Percentiles rank a stretch among this genome's conserved stretches.
phyloP scores from a whole-genome alignment of 768 basidiomycete genomes.

The Myochromella boudieri region DNA sequence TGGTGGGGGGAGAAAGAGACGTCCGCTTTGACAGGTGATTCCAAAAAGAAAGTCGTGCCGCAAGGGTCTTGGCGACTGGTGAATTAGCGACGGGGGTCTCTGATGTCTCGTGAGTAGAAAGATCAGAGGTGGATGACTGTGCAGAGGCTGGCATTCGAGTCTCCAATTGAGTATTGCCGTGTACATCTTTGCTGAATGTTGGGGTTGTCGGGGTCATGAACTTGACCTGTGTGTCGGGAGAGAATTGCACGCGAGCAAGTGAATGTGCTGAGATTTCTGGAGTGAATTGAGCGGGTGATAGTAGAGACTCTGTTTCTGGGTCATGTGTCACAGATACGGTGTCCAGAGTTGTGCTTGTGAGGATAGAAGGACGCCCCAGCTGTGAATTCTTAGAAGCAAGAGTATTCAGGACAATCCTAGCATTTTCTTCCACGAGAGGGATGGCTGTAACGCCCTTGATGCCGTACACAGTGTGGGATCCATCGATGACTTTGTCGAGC shows the following conservation, averaged over 20 bases:
- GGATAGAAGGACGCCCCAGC: constrained; percentile 45
- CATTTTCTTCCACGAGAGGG: constrained; percentile 67
- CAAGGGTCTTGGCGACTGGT: constrained; percentile 62
- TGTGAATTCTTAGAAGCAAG: constrained; percentile 51
- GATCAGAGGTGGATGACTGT: constrained; percentile 45
- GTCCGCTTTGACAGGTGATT: constrained; percentile 54
- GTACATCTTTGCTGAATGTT: constrained; percentile 22
- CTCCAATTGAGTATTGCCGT: constrained; percentile 5
- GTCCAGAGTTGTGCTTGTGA: constrained; percentile 29
- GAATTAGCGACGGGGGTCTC: constrained; percentile 43
- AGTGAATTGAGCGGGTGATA: constrained; percentile 13
- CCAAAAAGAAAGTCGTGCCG: constrained; percentile 76
- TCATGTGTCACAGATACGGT: constrained; percentile 11
- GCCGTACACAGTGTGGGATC: constrained; percentile 58
- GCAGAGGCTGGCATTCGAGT: constrained; percentile 37
- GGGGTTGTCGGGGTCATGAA: constrained; percentile 37
- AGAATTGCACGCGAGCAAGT: constrained; percentile 52
- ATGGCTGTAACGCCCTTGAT: constrained; percentile 71
- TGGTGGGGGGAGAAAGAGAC: constrained; percentile 9
- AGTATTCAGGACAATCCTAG: constrained; percentile 48
- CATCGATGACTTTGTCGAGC: constrained; percentile 59
- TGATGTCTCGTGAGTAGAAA: constrained; percentile 57
- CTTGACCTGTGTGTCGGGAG: constrained; percentile 45
- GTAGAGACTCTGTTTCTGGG: constrained; percentile 11
- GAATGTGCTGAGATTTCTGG: constrained; percentile 16